Evolutionary conservation across 1,284 basidiomycete species (phyloP), one percentile per base, ranked within the genome.

Genomic region (Volvariella surrecta): DNA sequence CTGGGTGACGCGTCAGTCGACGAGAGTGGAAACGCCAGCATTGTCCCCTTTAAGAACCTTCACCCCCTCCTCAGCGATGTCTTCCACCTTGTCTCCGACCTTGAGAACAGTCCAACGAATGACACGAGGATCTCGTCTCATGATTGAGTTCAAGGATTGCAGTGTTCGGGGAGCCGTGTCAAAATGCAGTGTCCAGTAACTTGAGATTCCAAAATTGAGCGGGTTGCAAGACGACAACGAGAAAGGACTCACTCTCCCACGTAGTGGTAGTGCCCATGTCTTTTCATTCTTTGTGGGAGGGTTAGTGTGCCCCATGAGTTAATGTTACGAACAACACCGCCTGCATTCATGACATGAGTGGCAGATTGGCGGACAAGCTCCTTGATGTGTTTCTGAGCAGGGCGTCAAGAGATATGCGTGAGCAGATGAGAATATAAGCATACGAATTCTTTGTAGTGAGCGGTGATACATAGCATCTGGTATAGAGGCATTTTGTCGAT

Each of bases 141-240:
- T 73, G 43, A 84, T 70, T 18, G 67, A 64, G 52, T 79, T 77
- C 32, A 93, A 68, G 3, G 73, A 67, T 17, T 70, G 67, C 45
- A 92, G 70, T 0, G 78, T 79, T 40, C 68, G 67, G 6, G 89
- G 89, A 6, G 86, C 86, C 2, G 87, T 79, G 67, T 93, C 90
- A 58, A 92, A 93, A 58, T 91, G 77, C 70, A 93, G 76, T 11
- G 84, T 78, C 88, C 89, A 93, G 62, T 92, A 92, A 56, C 90
- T 93, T 54, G 13, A 20, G 37, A 37, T 32, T 17, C n/a, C n/a
- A n/a, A n/a, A n/a, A n/a, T n/a, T n/a, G n/a, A n/a, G 21, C 31
- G 34, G 42, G 17, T 16, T 37, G 15, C 20, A 34, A 46, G 16
- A 18, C 17, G 22, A 10, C 51, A 31, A 43, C 4, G 19, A 37